Base-by-base conservation (phyloP, 2,329 filamentous ascomycete species). In the Nannizziopsis barbatae region DNA sequence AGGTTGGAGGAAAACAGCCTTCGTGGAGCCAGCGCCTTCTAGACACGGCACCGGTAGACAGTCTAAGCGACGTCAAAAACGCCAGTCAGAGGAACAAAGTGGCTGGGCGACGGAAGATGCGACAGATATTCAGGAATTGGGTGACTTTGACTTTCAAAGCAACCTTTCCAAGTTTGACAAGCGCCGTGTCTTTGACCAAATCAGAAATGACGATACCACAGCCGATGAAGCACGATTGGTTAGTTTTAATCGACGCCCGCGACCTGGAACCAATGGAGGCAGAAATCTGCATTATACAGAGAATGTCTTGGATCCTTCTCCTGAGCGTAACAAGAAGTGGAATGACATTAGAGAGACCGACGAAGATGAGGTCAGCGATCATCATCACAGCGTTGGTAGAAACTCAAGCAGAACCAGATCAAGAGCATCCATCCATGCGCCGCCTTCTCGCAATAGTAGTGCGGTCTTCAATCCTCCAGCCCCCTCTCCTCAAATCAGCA, bases 91-190 rank as follows among this genome's bases (percentile, higher is more conserved):
- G 49, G 71, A 75, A 47, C 67, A 86, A 38, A 93, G 87, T 62
- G 90, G 87, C 2, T 96, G 90, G 89, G 88, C 86, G 3, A 95
- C 90, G 0, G 92, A 95, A 62, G 90, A 96, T 60, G 89, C 90
- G 17, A 95, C 87, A 0, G 92, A 96, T 62, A 86, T 92, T 17
- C 86, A 90, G 66, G 90, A 93, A 62, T 78, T 92, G 73, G 86
- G 85, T 9, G 92, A 96, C 52, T 96, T 96, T 58, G 90, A 96
- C 65, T 96, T 96, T 59, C 82, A 86, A 58, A 81, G 80, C 47
- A 88, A 88, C 55, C 74, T 96, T 30, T 89, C 86, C 41, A 94
- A 95, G 61, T 96, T 96, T 58, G 89, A 96, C 71, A 96, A 96
- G 70, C 80, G 83, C 49, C 82, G 81, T 1, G 80, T 96, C 7